phyloP scores from a whole-genome alignment of 148 eudicot species.

The Talinum fruticosum region DNA sequence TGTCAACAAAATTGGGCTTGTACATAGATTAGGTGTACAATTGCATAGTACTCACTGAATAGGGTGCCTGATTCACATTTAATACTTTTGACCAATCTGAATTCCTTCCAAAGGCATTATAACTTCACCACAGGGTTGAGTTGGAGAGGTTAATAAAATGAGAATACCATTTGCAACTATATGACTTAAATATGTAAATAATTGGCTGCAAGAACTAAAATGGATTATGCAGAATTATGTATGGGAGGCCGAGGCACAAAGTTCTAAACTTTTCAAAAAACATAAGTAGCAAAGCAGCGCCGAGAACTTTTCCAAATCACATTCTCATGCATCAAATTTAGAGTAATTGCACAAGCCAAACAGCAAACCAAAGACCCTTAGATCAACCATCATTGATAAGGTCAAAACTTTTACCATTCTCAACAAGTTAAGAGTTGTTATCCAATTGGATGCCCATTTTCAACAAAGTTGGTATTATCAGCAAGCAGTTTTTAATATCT shows the following conservation, averaged over 20 bases:
- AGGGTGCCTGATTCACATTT: conserved; percentile 9
- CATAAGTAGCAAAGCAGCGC: background rate
- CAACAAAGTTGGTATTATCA: background rate
- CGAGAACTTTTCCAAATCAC: background rate
- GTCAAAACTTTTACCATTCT: background rate
- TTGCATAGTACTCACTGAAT: background rate
- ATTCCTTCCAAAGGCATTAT: conserved; percentile 6
- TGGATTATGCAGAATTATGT: background rate
- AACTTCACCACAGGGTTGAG: background rate
- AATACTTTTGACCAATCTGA: conserved; percentile 11
- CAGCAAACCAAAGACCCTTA: background rate
- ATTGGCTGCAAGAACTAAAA: background rate
- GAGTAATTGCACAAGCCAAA: background rate
- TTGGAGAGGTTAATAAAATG: background rate
- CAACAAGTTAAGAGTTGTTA: background rate
- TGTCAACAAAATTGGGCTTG: background rate
- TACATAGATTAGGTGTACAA: background rate
- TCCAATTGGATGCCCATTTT: background rate
- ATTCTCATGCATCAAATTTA: background rate
- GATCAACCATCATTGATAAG: background rate
- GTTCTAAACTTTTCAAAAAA: background rate
- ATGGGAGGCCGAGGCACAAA: background rate
- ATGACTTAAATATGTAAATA: background rate
- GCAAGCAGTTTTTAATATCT: background rate
- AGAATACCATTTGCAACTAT: background rate